Percentiles rank a stretch among this genome's conserved stretches.
phyloP scores from a whole-genome alignment of 2,329 filamentous ascomycete species.

The Lachnellula subtilissima region DNA sequence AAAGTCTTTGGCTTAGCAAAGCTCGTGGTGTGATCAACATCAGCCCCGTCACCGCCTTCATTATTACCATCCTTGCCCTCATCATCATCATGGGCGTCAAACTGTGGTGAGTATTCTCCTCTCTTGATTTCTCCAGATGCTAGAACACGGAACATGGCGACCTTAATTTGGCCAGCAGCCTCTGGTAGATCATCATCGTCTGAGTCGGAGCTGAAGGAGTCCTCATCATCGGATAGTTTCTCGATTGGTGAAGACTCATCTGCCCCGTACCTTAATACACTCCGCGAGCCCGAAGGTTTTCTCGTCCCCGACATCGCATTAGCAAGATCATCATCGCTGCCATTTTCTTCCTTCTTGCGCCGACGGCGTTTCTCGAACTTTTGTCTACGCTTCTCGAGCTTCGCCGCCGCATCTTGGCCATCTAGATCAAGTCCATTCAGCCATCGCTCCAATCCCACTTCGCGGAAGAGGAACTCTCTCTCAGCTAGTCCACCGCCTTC shows the following conservation, averaged over 20 bases:
- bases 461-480: slow-evolving; percentile 93
- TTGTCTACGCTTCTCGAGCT: slow-evolving; percentile 80
- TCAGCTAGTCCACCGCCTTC: slow-evolving; percentile 94
- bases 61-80: slow-evolving; percentile 52
- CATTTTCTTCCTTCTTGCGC: slow-evolving; percentile 51
- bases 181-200: slow-evolving; percentile 84
- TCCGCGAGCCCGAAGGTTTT: slow-evolving; percentile 33
- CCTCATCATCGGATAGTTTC: slow-evolving; percentile 56
- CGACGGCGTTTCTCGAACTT: slow-evolving; percentile 68
- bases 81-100: slow-evolving; percentile 93
- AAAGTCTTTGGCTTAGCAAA: slow-evolving; percentile 95
- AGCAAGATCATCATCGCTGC: slow-evolving; percentile 43
- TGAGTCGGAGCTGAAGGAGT: slow-evolving; percentile 70
- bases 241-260: slow-evolving; percentile 73
- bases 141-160: slow-evolving; percentile 90
- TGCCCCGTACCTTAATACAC: slow-evolving; percentile 75
- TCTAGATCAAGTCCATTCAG: slow-evolving; percentile 94
- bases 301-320: slow-evolving; percentile 30
- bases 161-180: slow-evolving; percentile 95
- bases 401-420: slow-evolving; percentile 83
- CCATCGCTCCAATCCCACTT: slow-evolving; percentile 94
- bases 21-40: slow-evolving; percentile 94
- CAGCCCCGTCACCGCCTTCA: slow-evolving; percentile 61
- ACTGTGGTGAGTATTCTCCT: slow-evolving; percentile 96
- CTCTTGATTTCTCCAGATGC: slow-evolving; percentile 97